These are phyloP conservation scores for Trypanosoma conorhini DNA, from an alignment of 208 protist genomes.

Conservation along the genomic window DNA sequence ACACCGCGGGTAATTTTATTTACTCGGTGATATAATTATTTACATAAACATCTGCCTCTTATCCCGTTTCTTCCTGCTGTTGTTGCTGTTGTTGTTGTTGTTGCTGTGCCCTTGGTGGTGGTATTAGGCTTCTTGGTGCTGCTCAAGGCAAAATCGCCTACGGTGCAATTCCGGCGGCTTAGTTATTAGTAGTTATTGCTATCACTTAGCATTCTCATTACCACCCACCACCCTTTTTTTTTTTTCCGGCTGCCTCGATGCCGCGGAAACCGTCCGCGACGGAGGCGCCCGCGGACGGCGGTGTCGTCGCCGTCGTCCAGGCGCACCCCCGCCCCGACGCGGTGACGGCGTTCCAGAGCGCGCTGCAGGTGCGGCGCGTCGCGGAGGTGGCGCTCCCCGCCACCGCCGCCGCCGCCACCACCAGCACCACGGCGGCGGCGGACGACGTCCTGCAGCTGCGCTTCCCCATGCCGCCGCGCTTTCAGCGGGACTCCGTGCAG, in stretches of 20 bases:
- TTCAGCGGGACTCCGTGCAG: constrained; percentile 36
- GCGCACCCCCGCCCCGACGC: constrained; percentile 17
- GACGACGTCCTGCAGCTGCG: constrained; percentile 25
- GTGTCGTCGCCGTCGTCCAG: constrained; percentile 13
- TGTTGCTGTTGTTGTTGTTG: too few relatives aligned
- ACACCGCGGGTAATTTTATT: too few relatives aligned
- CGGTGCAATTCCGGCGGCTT: too few relatives aligned
- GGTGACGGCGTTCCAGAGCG: constrained; percentile 18
- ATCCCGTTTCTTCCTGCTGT: too few relatives aligned
- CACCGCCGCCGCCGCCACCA: neutral
- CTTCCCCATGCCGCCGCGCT: constrained; percentile 21
- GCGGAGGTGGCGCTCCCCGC: constrained; percentile 15
- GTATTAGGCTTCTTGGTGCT: too few relatives aligned
- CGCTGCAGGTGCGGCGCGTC: constrained; percentile 21
- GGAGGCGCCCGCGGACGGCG: neutral
- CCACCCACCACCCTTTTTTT: too few relatives aligned
- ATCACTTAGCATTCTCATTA: too few relatives aligned
- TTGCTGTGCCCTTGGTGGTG: too few relatives aligned
- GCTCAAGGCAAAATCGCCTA: too few relatives aligned
- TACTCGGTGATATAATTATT: too few relatives aligned
- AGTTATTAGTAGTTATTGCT: neutral
- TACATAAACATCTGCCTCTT: too few relatives aligned
- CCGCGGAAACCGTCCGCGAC: neutral
- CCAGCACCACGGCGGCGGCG: neutral
- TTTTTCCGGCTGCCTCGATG: neutral